phyloP scores from a whole-genome alignment of 2,329 filamentous ascomycete species.

The Mollisia scopiformis region DNA sequence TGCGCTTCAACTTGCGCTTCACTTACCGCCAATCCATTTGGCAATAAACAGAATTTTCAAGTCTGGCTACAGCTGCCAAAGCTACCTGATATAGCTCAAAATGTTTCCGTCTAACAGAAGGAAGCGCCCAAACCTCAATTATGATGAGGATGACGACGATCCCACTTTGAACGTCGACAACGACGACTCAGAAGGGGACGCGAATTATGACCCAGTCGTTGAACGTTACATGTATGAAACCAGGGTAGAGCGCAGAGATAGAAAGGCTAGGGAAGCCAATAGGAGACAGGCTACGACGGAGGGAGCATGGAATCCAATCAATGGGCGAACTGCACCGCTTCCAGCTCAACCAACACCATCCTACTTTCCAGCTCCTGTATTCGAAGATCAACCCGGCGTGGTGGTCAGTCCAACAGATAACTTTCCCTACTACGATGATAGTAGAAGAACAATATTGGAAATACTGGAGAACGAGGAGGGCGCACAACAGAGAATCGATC shows the following conservation, averaged over 20 bases:
- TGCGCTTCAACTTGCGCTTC: not conserved
- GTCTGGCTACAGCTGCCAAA: not conserved
- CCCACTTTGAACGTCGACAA: not conserved
- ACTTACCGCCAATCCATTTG: not conserved
- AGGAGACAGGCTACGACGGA: not conserved
- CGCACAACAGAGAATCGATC: not conserved
- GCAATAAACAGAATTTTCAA: not conserved
- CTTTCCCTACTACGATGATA: constrained; percentile 7
- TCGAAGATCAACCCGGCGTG: not conserved
- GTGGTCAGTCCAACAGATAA: not conserved
- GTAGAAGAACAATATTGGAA: not conserved
- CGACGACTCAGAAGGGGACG: not conserved
- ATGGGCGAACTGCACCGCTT: not conserved
- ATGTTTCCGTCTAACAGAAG: not conserved
- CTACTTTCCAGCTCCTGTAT: not conserved
- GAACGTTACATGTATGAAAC: too few species aligned
- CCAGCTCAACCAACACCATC: not conserved
- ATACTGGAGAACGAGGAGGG: not conserved
- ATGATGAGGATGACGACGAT: not conserved
- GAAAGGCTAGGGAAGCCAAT: too few species aligned
- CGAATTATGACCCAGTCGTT: too few species aligned
- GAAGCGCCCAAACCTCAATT: not conserved
- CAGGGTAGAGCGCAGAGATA: too few species aligned
- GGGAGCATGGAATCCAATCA: not conserved
- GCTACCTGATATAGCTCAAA: not conserved